These are phyloP conservation scores for Breynia disticha DNA, from an alignment of 441 rosid species.

Conservation along the genomic window DNA sequence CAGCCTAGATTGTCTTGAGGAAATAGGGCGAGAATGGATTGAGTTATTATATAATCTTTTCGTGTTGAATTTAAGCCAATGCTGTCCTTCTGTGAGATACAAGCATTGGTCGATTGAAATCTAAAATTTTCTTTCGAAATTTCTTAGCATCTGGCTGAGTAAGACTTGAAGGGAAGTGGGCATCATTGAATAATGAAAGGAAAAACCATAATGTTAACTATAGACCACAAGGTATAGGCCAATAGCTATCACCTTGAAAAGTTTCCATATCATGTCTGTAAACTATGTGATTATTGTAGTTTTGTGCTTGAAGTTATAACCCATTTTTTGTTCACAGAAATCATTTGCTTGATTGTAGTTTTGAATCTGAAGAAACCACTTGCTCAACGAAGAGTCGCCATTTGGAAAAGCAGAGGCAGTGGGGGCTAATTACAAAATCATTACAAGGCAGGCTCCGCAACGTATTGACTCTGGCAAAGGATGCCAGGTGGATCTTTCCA, in stretches of 20 bases:
- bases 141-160: no score
- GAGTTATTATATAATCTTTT: no score
- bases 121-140: no score
- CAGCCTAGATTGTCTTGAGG: no score
- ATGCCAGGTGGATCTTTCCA: slow-evolving; percentile 24
- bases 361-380: no score
- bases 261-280: neutral
- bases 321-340: no score
- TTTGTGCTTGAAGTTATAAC: neutral
- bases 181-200: neutral
- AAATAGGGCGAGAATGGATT: no score
- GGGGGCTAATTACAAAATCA: neutral
- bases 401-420: neutral
- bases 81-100: no score
- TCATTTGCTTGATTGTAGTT: no score
- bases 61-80: no score
- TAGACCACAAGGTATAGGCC: neutral
- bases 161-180: neutral
- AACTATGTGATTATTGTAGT: neutral
- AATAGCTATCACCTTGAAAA: neutral
- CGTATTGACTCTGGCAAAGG: slow-evolving; percentile 16
- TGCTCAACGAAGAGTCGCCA: no score
- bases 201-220: neutral
- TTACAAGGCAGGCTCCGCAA: neutral
- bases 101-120: no score